Base-by-base conservation (phyloP, 257 asterid genomes). In the Nicotiana tabacum region DNA sequence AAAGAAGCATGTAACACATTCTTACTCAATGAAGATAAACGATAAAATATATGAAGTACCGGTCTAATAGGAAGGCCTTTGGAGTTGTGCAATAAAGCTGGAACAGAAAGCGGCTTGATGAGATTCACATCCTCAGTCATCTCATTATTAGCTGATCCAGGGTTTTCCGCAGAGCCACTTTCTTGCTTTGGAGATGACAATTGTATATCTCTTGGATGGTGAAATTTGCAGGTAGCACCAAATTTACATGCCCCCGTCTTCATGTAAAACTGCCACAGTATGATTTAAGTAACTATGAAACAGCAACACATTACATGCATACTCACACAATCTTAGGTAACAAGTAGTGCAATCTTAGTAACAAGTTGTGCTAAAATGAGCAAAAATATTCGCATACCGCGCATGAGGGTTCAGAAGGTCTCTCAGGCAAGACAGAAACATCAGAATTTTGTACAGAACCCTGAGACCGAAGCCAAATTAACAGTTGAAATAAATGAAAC, bases 51-150 rank as follows among this genome's bases (percentile, higher is more conserved):
- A 83, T 65, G 68, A 87, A 85, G 79, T 94, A 94, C 99, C 88
- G 61, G 92, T 93, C 98, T 93, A 83, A 96, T 77, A 18, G 99
- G 99, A 78, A 96, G 97, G 89, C 99, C 99, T 85, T 96, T 96
- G 82, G 95, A 72, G 87, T 94, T 96, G 82, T 93, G 94, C 91
- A 90, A 66, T 83, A 86, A 48, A 46, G 98, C 97, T 60, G 96
- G 97, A 82, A 91, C 60, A 69, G 90, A 66, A 65, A 84, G 83
- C 80, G 89, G 84, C 68, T 91, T 91, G 83, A 51, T 35, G 65
- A 90, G 85, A 83, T 68, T 87, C 81, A 87, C 85, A 86, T 93
- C 97, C 82, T 88, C 93, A 67, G 72, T 65, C 67, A 89, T 64
- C 57, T 56, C 90, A 88, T 77, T 80, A 77, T 57, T 62, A 77